Percentiles rank a stretch among this genome's conserved stretches.
phyloP scores from a whole-genome alignment of 108 stramenopile genomes.

The Fragilaria radians region DNA sequence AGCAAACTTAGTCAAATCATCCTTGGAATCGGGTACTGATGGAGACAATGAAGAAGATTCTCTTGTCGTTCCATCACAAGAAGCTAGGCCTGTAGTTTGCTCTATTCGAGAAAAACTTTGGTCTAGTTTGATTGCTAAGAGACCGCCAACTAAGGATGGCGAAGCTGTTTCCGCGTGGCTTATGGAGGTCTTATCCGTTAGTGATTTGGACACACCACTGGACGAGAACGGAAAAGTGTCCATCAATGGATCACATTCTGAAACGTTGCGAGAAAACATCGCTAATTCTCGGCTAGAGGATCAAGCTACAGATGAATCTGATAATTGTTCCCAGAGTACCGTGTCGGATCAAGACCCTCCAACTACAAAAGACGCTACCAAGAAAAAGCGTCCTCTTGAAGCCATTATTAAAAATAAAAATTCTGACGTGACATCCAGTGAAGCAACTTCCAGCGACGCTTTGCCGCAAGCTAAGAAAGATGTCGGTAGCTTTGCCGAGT shows the following conservation, averaged over 20 bases:
- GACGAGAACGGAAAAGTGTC: neutral
- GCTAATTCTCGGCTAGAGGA: neutral
- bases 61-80: neutral
- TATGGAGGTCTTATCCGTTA: constrained; percentile 42
- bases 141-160: constrained; percentile 46
- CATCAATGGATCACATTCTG: neutral
- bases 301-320: neutral
- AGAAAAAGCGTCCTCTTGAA: constrained; percentile 7
- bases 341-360: neutral
- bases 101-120: constrained; percentile 29
- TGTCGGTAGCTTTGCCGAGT: constrained; percentile 3
- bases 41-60: neutral
- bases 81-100: neutral
- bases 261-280: neutral
- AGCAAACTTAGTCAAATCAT: neutral
- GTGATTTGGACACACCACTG: constrained; percentile 33
- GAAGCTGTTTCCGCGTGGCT: constrained; percentile 38
- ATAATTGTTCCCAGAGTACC: neutral
- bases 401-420: neutral
- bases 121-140: constrained; percentile 28
- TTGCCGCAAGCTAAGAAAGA: neutral
- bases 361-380: neutral
- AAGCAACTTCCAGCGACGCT: neutral
- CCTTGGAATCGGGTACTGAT: neutral
- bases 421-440: neutral